Evolutionary conservation across 192 early-diverging fungal species (phyloP).

Genomic region (Radiomyces spectabilis): DNA sequence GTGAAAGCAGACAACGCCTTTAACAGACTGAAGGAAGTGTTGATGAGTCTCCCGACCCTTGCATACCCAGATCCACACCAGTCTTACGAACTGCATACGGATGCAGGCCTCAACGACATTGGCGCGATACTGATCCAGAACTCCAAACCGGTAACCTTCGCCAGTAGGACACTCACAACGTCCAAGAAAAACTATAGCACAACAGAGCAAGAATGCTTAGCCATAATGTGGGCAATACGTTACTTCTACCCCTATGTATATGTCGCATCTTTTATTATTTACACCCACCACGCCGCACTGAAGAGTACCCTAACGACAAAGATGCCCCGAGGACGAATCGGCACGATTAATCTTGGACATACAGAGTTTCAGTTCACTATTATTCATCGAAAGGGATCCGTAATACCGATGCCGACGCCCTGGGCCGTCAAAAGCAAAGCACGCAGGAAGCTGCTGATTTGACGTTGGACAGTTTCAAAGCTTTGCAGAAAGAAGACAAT

Average conservation of each 20-base stretch:
- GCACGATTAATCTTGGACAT: constrained; percentile 17
- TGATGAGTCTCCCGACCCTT: not conserved
- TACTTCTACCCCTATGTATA: constrained; percentile 20
- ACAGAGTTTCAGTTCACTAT: not conserved
- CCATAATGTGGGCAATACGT: constrained; percentile 14
- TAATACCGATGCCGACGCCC: constrained; percentile 1
- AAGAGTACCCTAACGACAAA: constrained; percentile 16
- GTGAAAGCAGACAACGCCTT: not conserved
- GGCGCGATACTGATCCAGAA: not conserved
- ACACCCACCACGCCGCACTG: constrained; percentile 27
- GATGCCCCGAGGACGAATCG: constrained; percentile 21
- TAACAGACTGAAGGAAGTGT: not conserved
- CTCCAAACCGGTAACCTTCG: constrained; percentile 19
- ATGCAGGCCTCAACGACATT: not conserved
- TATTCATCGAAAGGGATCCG: not conserved
- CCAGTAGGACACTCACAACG: constrained; percentile 6
- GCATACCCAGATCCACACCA: not conserved
- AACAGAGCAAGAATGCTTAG: constrained; percentile 30
- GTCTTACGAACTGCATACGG: not conserved
- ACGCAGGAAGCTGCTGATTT: no score
- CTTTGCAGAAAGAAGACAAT: no score
- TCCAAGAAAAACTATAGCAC: constrained; percentile 25
- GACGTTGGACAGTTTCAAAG: no score
- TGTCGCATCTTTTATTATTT: constrained; percentile 8
- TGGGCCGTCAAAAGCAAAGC: not conserved